Conservation (phyloP, 768 basidiomycete species). For the Coprinellus micaceus region DNA sequence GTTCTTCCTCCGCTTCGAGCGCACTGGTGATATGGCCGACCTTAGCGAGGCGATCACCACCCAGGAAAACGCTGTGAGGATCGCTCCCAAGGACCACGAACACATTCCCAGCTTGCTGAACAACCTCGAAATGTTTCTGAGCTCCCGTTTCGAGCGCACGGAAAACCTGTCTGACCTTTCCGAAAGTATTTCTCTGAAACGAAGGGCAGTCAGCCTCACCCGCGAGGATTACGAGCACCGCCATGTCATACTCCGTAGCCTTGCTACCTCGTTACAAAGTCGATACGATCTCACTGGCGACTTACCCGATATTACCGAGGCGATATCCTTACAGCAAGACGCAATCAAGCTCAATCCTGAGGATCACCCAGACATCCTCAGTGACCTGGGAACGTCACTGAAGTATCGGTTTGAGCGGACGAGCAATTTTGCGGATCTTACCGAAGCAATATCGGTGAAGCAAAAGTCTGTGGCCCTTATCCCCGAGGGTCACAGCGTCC, state of each 20-base stretch:
- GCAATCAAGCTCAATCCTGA: no score
- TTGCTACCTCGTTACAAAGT: background rate
- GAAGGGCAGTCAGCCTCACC: background rate
- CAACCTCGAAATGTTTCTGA: background rate
- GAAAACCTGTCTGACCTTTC: constrained; percentile 17
- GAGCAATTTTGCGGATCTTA: no score
- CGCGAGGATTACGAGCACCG: background rate
- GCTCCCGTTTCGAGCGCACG: constrained; percentile 17
- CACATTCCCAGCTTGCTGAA: background rate
- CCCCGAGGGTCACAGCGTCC: background rate
- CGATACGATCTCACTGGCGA: background rate
- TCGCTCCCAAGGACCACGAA: background rate
- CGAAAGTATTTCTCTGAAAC: constrained; percentile 5
- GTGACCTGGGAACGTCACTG: no score
- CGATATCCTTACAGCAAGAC: no score
- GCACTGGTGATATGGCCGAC: constrained; percentile 18
- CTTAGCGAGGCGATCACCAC: constrained; percentile 7
- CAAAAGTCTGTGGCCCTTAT: constrained; percentile 3
- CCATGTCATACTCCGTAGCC: background rate
- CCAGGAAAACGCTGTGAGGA: constrained; percentile 1
- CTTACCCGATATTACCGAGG: no score
- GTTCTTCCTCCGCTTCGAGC: constrained; percentile 17
- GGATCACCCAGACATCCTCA: no score
- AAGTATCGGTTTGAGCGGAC: no score
- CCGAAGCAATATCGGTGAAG: background rate